Conservation (phyloP, 805 yeast genomes). For the Myxozyma neglecta region DNA sequence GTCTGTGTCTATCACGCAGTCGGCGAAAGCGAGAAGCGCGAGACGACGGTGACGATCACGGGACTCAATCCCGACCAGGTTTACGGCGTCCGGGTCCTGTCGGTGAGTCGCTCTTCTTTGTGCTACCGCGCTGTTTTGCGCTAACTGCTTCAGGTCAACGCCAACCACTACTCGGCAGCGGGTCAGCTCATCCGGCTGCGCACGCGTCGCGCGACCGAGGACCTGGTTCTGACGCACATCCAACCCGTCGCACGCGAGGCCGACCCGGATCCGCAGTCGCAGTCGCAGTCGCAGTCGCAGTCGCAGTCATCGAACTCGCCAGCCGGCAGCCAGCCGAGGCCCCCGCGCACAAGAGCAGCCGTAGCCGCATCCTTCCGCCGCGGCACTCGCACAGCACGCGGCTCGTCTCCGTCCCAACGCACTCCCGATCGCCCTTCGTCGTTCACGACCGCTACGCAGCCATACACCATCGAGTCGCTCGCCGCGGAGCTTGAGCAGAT, state of each 20-base stretch:
- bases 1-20: constrained; percentile 1
- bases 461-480: constrained; percentile 40
- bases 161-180: constrained; percentile 31
- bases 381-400: not conserved
- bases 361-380: constrained; percentile 27
- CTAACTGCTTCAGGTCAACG: constrained; percentile 19
- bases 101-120: constrained; percentile 32
- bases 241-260: constrained; percentile 24
- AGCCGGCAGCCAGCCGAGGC: not conserved
- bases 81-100: constrained; percentile 40
- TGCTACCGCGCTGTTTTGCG: not conserved
- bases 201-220: constrained; percentile 35
- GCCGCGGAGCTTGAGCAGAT: constrained; percentile 41
- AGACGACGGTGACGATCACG: constrained; percentile 38
- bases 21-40: constrained; percentile 41
- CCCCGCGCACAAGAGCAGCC: not conserved
- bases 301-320: too few species aligned
- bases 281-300: too few species aligned
- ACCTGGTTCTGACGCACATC: constrained; percentile 34
- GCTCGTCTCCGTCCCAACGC: constrained; percentile 14
- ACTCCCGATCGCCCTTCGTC: constrained; percentile 19
- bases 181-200: constrained; percentile 35
- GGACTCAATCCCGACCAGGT: constrained; percentile 39
- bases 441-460: constrained; percentile 33
- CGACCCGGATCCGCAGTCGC: not conserved